These are phyloP conservation scores for Aspergillus sojae DNA, from an alignment of 2,329 filamentous ascomycete genomes.

Conservation along the genomic window DNA sequence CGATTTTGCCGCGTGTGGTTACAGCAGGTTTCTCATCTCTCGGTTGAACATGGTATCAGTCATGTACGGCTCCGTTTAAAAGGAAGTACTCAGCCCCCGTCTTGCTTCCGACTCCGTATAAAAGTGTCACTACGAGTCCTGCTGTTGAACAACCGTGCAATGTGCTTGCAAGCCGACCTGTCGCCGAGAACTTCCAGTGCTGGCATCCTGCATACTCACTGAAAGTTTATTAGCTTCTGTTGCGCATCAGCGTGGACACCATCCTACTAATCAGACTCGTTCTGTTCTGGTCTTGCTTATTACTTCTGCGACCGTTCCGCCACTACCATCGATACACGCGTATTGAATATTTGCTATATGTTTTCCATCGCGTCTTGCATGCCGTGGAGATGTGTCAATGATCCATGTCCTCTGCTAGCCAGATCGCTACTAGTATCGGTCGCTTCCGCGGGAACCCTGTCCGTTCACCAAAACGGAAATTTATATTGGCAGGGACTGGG, in stretches of 20 bases:
- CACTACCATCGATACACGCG: background rate
- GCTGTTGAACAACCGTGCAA: slow-evolving; percentile 1
- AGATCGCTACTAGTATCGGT: slow-evolving; percentile 11
- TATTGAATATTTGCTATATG: background rate
- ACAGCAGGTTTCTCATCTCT: slow-evolving; percentile 10
- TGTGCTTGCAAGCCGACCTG: slow-evolving; percentile 7
- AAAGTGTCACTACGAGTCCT: background rate
- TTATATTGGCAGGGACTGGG: background rate
- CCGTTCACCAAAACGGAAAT: background rate
- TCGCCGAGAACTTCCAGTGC: slow-evolving; percentile 8
- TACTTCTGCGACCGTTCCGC: background rate
- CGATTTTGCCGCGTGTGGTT: slow-evolving; percentile 22
- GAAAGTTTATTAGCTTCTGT: background rate
- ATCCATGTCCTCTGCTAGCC: background rate
- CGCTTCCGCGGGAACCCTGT: slow-evolving; percentile 10
- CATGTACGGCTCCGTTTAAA: background rate
- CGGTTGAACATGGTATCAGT: slow-evolving; percentile 10
- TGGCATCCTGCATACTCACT: background rate
- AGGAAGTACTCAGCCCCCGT: background rate
- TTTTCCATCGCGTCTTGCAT: background rate
- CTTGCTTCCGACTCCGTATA: background rate
- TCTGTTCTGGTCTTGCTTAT: background rate
- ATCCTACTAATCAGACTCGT: background rate
- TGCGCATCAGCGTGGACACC: background rate
- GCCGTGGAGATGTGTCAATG: background rate